Conservation (phyloP, 352 stramenopile genomes). For the Phytophthora hibernalis region DNA sequence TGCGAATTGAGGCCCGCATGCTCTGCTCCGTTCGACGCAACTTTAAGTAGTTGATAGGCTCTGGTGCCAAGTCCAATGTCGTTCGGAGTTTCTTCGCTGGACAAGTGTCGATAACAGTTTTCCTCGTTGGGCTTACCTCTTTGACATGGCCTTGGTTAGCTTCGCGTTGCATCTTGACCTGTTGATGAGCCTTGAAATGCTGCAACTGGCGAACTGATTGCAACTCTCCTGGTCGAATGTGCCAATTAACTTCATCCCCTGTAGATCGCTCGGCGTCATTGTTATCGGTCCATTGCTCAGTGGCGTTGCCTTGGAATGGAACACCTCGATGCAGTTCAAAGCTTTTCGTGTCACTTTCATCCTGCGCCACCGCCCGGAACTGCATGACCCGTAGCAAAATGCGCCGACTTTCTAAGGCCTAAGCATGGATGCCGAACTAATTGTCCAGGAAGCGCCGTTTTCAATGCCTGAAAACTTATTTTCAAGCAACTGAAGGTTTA, state of each 20-base stretch:
- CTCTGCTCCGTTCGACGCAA: constrained; percentile 69
- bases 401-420: constrained; percentile 12
- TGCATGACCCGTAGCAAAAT: constrained; percentile 23
- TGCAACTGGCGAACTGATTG: constrained; percentile 34
- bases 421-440: constrained; percentile 17
- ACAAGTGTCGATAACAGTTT: neutral
- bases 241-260: constrained; percentile 10
- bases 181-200: constrained; percentile 24
- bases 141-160: constrained; percentile 22
- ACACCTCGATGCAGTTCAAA: constrained; percentile 4
- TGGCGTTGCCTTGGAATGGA: neutral
- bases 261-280: neutral
- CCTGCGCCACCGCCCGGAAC: constrained; percentile 17
- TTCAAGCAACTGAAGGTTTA: too few relatives aligned
- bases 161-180: neutral
- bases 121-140: constrained; percentile 15
- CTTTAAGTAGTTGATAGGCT: constrained; percentile 73
- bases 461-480: too few relatives aligned
- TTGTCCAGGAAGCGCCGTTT: constrained; percentile 13
- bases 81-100: constrained; percentile 6
- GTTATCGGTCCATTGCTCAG: constrained; percentile 14
- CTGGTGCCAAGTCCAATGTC: constrained; percentile 29
- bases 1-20: constrained; percentile 51
- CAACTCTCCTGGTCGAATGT: constrained; percentile 34
- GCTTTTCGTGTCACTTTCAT: constrained; percentile 3